Percentiles rank a stretch among this genome's conserved stretches.
Conservation (phyloP, 371 early-diverging fungal genomes). For the Actinomucor elegans region DNA sequence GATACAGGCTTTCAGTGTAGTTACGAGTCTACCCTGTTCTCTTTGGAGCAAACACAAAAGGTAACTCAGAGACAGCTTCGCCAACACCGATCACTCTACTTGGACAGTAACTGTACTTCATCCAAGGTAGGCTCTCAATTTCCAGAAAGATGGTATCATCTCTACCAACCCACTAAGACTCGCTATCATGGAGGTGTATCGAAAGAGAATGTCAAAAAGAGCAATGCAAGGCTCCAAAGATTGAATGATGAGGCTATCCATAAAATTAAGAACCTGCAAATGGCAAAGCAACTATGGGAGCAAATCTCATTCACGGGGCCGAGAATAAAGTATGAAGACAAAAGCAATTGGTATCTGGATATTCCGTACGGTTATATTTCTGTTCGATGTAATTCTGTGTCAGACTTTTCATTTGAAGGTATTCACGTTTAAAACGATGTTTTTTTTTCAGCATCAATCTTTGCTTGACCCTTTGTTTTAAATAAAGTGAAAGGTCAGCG, state of each 20-base stretch:
- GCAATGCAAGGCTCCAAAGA: slow-evolving; percentile 4
- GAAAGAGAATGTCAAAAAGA: no score
- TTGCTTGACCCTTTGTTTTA: no score
- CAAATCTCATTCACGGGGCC: slow-evolving; percentile 4
- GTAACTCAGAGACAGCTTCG: background rate
- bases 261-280: background rate
- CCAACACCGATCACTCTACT: background rate
- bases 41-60: slow-evolving; percentile 9
- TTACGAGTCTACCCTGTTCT: slow-evolving; percentile 5
- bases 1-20: slow-evolving; percentile 16
- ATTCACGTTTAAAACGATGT: background rate
- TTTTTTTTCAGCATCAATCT: no score
- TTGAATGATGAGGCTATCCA: background rate
- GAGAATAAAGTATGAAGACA: slow-evolving; percentile 10
- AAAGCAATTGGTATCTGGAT: slow-evolving; percentile 10
- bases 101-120: background rate
- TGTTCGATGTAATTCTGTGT: slow-evolving; percentile 7
- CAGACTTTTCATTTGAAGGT: slow-evolving; percentile 10
- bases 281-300: slow-evolving; percentile 7
- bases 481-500: no score
- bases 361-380: slow-evolving; percentile 12
- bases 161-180: slow-evolving; percentile 14
- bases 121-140: background rate
- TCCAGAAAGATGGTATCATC: slow-evolving; percentile 17
- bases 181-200: no score